Percentiles rank a stretch among this genome's conserved stretches.
Evolutionary conservation across 1,284 basidiomycete species (phyloP).

Genomic region (Sphagnurus paluster): DNA sequence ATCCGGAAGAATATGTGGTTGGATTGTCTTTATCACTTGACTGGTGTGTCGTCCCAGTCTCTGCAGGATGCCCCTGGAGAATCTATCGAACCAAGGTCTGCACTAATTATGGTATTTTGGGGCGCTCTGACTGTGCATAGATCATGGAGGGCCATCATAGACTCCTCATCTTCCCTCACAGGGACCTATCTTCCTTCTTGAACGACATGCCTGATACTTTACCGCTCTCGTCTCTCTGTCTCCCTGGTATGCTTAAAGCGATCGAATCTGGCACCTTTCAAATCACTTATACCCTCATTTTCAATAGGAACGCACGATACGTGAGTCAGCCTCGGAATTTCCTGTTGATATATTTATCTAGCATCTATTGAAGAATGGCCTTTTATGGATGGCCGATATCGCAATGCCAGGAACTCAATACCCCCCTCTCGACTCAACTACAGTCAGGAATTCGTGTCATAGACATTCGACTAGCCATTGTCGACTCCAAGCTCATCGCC

Average conservation of each 20-base stretch:
- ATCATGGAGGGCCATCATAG: slow-evolving; percentile 38
- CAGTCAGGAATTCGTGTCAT: slow-evolving; percentile 73
- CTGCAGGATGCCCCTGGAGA: slow-evolving; percentile 52
- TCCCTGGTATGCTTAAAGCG: slow-evolving; percentile 58
- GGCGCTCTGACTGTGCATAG: slow-evolving; percentile 25
- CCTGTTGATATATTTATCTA: not conserved
- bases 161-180: slow-evolving; percentile 55
- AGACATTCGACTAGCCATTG: slow-evolving; percentile 77
- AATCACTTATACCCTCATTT: slow-evolving; percentile 2
- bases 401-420: slow-evolving; percentile 64
- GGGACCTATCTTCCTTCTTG: slow-evolving; percentile 62
- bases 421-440: slow-evolving; percentile 59
- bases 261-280: slow-evolving; percentile 21
- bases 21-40: slow-evolving; percentile 27
- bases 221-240: slow-evolving; percentile 66
- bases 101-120: slow-evolving; percentile 1
- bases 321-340: slow-evolving; percentile 35
- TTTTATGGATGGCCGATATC: slow-evolving; percentile 80
- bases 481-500: slow-evolving; percentile 63
- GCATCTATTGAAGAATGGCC: slow-evolving; percentile 55
- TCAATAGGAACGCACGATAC: slow-evolving; percentile 68
- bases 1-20: slow-evolving; percentile 24
- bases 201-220: slow-evolving; percentile 65
- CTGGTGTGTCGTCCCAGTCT: slow-evolving; percentile 46
- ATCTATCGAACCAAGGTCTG: slow-evolving; percentile 55